Evolutionary conservation across 2,329 filamentous ascomycete species (phyloP).

Genomic region (Beauveria brongniartii): DNA sequence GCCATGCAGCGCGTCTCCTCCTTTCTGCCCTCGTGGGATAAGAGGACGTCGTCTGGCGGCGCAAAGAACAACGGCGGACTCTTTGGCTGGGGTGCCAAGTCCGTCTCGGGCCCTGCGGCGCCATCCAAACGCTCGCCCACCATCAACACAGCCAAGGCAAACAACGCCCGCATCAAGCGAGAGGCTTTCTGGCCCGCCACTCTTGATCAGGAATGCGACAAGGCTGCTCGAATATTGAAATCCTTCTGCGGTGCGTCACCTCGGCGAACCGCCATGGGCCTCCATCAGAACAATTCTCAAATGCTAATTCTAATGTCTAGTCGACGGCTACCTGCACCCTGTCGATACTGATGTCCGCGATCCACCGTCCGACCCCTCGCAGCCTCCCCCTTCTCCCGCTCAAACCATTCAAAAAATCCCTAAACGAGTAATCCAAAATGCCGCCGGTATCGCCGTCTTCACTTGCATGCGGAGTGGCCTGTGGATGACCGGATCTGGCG

Average conservation of each 20-base stretch:
- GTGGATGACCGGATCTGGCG: slow-evolving; percentile 85
- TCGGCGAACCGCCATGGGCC: not conserved
- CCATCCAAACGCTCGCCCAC: slow-evolving; percentile 20
- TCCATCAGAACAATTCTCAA: slow-evolving; percentile 3
- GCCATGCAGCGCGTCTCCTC: slow-evolving; percentile 37
- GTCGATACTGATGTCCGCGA: slow-evolving; percentile 28
- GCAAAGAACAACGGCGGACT: slow-evolving; percentile 24
- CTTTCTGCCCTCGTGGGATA: slow-evolving; percentile 38
- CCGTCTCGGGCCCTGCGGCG: slow-evolving; percentile 23
- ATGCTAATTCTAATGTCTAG: slow-evolving; percentile 26
- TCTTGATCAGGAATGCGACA: slow-evolving; percentile 83
- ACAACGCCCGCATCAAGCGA: slow-evolving; percentile 25
- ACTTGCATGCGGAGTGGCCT: slow-evolving; percentile 91
- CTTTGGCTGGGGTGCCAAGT: slow-evolving; percentile 43
- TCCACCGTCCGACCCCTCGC: slow-evolving; percentile 19
- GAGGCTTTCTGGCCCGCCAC: slow-evolving; percentile 82
- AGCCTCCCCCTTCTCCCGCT: slow-evolving; percentile 40
- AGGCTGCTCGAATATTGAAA: slow-evolving; percentile 79
- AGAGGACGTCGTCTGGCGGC: slow-evolving; percentile 27
- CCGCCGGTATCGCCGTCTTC: slow-evolving; percentile 86
- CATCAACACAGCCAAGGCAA: slow-evolving; percentile 28
- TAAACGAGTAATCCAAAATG: slow-evolving; percentile 74
- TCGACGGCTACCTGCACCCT: slow-evolving; percentile 47
- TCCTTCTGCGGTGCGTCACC: slow-evolving; percentile 72
- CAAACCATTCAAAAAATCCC: slow-evolving; percentile 74